Evolutionary conservation across 2,329 filamentous ascomycete genomes (phyloP).

Genomic region (Magnaporthiopsis rhizophila): DNA sequence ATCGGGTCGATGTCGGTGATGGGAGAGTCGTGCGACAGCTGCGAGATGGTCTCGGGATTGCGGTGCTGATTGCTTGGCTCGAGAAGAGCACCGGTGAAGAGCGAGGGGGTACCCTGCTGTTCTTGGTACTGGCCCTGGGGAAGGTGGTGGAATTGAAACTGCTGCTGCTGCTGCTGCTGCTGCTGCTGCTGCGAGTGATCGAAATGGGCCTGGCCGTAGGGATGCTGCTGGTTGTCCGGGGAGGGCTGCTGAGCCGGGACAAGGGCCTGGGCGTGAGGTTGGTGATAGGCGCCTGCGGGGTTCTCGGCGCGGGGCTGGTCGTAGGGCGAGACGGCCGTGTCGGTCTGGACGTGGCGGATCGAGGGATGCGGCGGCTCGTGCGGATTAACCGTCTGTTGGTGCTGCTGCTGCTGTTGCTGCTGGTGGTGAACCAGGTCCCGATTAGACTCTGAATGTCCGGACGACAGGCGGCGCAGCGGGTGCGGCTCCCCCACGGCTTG

Average conservation of each 20-base stretch:
- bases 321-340: slow-evolving; percentile 37
- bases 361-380: slow-evolving; percentile 31
- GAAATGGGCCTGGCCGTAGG: slow-evolving; percentile 26
- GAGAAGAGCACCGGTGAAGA: slow-evolving; percentile 11
- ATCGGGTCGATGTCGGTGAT: slow-evolving; percentile 39
- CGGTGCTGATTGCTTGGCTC: slow-evolving; percentile 28
- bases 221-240: slow-evolving; percentile 27
- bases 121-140: slow-evolving; percentile 24
- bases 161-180: slow-evolving; percentile 19
- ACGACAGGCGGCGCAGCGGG: neutral
- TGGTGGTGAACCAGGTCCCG: slow-evolving; percentile 31
- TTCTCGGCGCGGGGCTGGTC: slow-evolving; percentile 29
- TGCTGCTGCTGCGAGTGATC: slow-evolving; percentile 23
- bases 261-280: slow-evolving; percentile 28
- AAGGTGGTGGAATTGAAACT: slow-evolving; percentile 14
- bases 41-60: slow-evolving; percentile 53
- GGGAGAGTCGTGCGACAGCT: slow-evolving; percentile 55
- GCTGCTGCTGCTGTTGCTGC: slow-evolving; percentile 28
- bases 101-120: slow-evolving; percentile 21
- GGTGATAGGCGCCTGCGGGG: slow-evolving; percentile 26
- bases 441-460: slow-evolving; percentile 23
- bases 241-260: slow-evolving; percentile 28
- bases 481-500: neutral
- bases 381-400: slow-evolving; percentile 20
- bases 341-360: slow-evolving; percentile 40